phyloP scores from a whole-genome alignment of 176 grass and related monocot species.

The Rhynchospora breviuscula region DNA sequence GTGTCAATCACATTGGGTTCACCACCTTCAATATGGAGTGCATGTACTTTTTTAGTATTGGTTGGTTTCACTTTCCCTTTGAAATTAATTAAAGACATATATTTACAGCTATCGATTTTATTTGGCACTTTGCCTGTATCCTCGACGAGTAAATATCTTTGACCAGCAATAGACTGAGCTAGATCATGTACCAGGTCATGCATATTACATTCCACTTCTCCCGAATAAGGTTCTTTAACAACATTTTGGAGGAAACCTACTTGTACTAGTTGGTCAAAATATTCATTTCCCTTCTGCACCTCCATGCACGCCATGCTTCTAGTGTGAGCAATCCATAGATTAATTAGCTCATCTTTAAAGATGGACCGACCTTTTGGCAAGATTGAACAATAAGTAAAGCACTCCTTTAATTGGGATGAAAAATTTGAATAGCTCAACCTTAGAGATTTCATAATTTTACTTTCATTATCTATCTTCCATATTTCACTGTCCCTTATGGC shows the following conservation, averaged over 20 bases:
- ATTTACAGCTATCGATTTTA: no score
- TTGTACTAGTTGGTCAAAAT: slow-evolving; percentile 22
- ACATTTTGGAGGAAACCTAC: slow-evolving; percentile 23
- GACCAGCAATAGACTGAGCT: no score
- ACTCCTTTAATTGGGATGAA: slow-evolving; percentile 9
- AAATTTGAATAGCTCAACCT: slow-evolving; percentile 27
- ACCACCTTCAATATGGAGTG: no score
- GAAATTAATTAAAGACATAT: no score
- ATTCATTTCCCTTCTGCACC: neutral
- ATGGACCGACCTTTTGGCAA: slow-evolving; percentile 6
- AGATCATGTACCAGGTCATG: no score
- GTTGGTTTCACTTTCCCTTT: no score
- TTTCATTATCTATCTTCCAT: neutral
- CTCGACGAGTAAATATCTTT: no score
- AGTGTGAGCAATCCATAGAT: slow-evolving; percentile 33
- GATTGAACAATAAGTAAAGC: slow-evolving; percentile 30
- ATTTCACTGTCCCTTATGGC: slow-evolving; percentile 4
- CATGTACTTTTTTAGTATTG: no score
- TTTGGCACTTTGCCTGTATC: no score
- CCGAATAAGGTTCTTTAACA: neutral
- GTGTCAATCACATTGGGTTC: no score
- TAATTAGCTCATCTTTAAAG: slow-evolving; percentile 18
- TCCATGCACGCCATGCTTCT: neutral
- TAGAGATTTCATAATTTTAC: neutral
- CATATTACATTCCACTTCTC: neutral